Conservation (phyloP, 169 alveolate genomes). For the Amoebophrya sp. region DNA sequence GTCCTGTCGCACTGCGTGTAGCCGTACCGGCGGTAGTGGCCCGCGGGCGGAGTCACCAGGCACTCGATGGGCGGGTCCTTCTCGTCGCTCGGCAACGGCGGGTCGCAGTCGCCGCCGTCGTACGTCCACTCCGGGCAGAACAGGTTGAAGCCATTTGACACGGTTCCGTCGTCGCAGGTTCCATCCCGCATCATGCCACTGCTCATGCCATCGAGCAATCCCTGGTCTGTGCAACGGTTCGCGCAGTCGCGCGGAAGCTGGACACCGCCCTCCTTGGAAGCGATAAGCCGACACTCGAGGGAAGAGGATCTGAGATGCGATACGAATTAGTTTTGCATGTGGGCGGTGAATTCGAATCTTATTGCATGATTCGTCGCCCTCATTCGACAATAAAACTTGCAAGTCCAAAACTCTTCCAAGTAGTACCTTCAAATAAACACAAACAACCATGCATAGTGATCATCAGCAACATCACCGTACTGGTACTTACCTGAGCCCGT, state of each 20-base stretch:
- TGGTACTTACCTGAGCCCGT: not conserved
- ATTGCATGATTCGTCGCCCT: too few species aligned
- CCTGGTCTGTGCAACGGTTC: not conserved
- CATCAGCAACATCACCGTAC: too few species aligned
- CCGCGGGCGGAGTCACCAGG: slow-evolving; percentile 1
- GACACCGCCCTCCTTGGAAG: not conserved
- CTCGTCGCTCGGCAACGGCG: not conserved
- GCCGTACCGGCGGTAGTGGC: not conserved
- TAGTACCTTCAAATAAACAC: too few species aligned
- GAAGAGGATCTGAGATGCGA: not conserved
- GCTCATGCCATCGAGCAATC: not conserved
- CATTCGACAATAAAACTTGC: too few species aligned
- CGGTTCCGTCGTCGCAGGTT: not conserved
- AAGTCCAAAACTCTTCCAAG: too few species aligned
- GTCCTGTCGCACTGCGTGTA: not conserved
- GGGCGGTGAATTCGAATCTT: too few species aligned
- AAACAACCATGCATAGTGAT: too few species aligned
- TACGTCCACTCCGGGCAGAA: not conserved
- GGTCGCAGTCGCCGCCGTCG: slow-evolving; percentile 26
- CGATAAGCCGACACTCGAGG: not conserved
- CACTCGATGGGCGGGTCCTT: not conserved
- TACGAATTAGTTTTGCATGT: too few species aligned
- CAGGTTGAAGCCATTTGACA: too few species aligned
- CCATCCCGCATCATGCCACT: not conserved
- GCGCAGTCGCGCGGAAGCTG: not conserved